Conservation (phyloP, 2,329 filamentous ascomycete species). For the Stagonosporopsis cucurbitacearum region DNA sequence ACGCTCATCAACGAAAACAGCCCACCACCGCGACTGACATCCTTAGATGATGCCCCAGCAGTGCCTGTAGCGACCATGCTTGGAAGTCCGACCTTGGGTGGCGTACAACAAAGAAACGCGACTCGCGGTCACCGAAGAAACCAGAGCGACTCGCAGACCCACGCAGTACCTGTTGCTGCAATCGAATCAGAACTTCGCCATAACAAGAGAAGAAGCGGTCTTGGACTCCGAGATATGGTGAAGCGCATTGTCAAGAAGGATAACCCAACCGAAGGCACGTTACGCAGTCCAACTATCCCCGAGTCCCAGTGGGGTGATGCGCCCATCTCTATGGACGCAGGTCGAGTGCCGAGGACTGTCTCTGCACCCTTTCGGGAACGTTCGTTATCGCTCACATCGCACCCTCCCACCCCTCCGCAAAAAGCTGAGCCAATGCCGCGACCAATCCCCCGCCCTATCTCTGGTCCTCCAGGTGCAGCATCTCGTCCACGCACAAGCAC, state of each 20-base stretch:
- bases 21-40: slow-evolving; percentile 20
- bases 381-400: slow-evolving; percentile 2
- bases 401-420: not conserved
- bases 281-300: slow-evolving; percentile 2
- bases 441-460: slow-evolving; percentile 7
- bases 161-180: slow-evolving; percentile 28
- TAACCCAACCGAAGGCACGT: slow-evolving; percentile 8
- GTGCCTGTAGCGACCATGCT: slow-evolving; percentile 9
- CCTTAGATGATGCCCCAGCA: slow-evolving; percentile 22
- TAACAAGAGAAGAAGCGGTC: slow-evolving; percentile 25
- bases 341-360: not conserved
- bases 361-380: not conserved
- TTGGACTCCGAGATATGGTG: slow-evolving; percentile 37
- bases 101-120: slow-evolving; percentile 5
- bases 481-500: slow-evolving; percentile 13
- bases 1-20: slow-evolving; percentile 40
- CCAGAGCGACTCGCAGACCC: slow-evolving; percentile 23
- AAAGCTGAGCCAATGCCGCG: slow-evolving; percentile 3
- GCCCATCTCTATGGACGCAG: not conserved
- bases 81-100: slow-evolving; percentile 12
- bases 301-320: slow-evolving; percentile 10
- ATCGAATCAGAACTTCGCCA: slow-evolving; percentile 30
- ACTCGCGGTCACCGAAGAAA: slow-evolving; percentile 14
- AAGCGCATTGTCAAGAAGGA: slow-evolving; percentile 38
- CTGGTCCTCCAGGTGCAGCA: not conserved